Conservation (phyloP, 352 stramenopile species). For the Globisporangium sylvaticum region DNA sequence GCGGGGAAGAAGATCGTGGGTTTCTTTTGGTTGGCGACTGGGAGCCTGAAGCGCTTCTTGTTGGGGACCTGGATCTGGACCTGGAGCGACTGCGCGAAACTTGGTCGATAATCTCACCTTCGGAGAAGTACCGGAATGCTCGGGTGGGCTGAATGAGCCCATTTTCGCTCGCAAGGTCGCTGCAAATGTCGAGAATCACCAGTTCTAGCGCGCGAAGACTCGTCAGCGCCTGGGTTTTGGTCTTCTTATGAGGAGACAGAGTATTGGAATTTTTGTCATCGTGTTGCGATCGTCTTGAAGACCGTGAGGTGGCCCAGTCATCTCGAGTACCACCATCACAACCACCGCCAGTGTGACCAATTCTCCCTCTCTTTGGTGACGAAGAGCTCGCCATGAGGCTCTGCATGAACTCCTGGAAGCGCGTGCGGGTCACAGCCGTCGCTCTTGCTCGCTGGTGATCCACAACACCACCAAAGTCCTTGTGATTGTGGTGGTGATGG, state of each 20-base stretch:
- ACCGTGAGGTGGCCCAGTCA: neutral
- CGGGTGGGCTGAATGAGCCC: slow-evolving; percentile 19
- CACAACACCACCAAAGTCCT: neutral
- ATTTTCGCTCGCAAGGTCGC: slow-evolving; percentile 17
- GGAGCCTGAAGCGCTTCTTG: neutral
- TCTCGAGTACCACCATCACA: neutral
- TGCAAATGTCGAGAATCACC: slow-evolving; percentile 28
- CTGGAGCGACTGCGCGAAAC: no score
- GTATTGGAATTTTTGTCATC: no score
- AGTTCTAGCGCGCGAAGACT: slow-evolving; percentile 35
- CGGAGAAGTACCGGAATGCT: slow-evolving; percentile 29
- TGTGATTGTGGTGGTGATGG: neutral
- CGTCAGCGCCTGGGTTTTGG: slow-evolving; percentile 12
- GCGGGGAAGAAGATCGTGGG: neutral
- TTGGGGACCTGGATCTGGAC: neutral
- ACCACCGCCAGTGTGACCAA: neutral
- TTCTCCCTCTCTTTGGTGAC: neutral
- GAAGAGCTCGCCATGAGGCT: neutral
- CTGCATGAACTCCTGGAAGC: slow-evolving; percentile 10
- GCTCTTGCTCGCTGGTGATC: slow-evolving; percentile 1
- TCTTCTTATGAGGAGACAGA: neutral
- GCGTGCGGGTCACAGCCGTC: slow-evolving; percentile 2
- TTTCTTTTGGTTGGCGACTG: neutral
- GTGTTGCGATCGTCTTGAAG: neutral
- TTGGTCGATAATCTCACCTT: neutral